Base-by-base conservation (phyloP, 1,284 basidiomycete genomes). In the Irpex sp. region DNA sequence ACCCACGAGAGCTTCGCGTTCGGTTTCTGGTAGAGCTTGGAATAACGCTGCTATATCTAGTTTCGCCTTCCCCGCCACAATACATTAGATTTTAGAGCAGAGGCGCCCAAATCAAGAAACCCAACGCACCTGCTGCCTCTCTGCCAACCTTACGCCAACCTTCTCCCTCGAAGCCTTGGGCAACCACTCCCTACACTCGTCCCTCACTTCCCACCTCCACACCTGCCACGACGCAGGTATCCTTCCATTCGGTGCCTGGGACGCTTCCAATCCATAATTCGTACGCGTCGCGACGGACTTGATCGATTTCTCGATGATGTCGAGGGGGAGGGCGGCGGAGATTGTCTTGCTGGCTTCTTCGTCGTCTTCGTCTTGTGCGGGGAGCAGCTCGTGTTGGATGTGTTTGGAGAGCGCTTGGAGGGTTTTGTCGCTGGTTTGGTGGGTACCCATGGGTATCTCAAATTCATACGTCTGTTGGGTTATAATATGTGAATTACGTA, bases 151-250 rank as follows among this genome's bases (percentile, higher is more conserved):
- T n/a, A 73, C 73, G 37, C 86, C 81, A 1, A 82, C 82, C 71
- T 84, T 91, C 63, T 91, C 89, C 61, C 79, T 77, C 7, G 80
- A 79, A 67, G 82, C 83, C 68, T 84, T 87, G 0, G 93, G 92
- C 36, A 95, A 73, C 84, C 88, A 88, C 55, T 82, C 77, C 57
- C 76, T 72, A 64, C 80, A 76, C 21, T 78, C 67, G 14, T 85
- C 80, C 65, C 81, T 86, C 6, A 90, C 86, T 70, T 96, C 93
- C 93, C 93, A 95, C 63, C 93, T 80, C 93, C 93, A 96, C n/a
- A 91, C 75, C 66, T 84, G 87, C 37, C 91, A 72, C 19, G 79
- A 73, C 4, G 86, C 82, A 9, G 87, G 83, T 28, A 74, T 70
- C 12, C 74, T 67, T 2, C 74, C 75, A 39, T 63, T 67, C 58